Evolutionary conservation across 768 basidiomycete genomes (phyloP).

Genomic region (Pleurotus ostreatus): DNA sequence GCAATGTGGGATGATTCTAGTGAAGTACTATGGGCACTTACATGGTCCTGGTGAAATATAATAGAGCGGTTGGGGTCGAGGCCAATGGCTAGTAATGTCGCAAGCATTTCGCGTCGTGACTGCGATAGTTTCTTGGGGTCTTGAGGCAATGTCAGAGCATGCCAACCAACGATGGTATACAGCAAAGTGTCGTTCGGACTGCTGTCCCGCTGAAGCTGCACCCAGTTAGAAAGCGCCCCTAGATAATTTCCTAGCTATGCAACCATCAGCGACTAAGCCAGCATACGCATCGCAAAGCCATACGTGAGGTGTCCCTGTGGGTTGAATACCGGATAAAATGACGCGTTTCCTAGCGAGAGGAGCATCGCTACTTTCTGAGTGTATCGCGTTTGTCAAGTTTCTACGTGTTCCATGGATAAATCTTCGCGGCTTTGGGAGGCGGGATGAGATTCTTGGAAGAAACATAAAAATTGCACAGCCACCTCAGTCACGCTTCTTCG

Average conservation of each 20-base stretch:
- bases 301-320: slow-evolving; percentile 89
- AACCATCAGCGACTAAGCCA: background rate
- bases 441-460: slow-evolving; percentile 10
- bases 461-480: slow-evolving; percentile 27
- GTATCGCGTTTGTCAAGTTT: background rate
- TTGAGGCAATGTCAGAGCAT: slow-evolving; percentile 91
- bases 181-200: slow-evolving; percentile 58
- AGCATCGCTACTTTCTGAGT: background rate
- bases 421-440: slow-evolving; percentile 10
- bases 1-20: background rate
- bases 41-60: slow-evolving; percentile 88
- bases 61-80: slow-evolving; percentile 72
- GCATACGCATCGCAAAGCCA: slow-evolving; percentile 19
- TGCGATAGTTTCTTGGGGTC: slow-evolving; percentile 57
- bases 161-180: slow-evolving; percentile 91
- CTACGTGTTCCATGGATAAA: background rate
- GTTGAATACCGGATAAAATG: slow-evolving; percentile 91
- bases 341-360: slow-evolving; percentile 21
- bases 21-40: slow-evolving; percentile 29
- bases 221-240: slow-evolving; percentile 89
- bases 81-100: slow-evolving; percentile 80
- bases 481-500: slow-evolving; percentile 12
- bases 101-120: slow-evolving; percentile 75
- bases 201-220: slow-evolving; percentile 65
- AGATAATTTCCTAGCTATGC: slow-evolving; percentile 88